phyloP scores from a whole-genome alignment of 495 filamentous ascomycete genomes.

The Schizothecium vesticola region DNA sequence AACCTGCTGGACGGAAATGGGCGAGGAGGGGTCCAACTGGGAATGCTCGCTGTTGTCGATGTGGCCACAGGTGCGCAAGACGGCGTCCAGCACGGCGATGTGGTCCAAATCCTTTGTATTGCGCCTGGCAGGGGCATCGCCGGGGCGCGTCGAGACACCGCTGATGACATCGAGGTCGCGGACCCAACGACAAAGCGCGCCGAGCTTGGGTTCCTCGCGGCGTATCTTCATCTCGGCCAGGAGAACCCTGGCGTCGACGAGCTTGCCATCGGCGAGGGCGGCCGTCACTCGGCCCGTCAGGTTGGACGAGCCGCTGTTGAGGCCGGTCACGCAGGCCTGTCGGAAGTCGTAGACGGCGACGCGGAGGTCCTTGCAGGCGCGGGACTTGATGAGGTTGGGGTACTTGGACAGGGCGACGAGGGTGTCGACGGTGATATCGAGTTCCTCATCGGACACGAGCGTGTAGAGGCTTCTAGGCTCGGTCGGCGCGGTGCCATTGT shows the following conservation, averaged over 20 bases:
- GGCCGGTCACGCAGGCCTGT: slow-evolving; percentile 39
- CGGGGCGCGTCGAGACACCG: slow-evolving; percentile 27
- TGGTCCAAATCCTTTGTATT: slow-evolving; percentile 26
- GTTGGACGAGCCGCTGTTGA: slow-evolving; percentile 30
- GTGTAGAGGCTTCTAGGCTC: slow-evolving; percentile 31
- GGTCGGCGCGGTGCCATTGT: not conserved
- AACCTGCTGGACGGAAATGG: slow-evolving; percentile 28
- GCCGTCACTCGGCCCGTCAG: slow-evolving; percentile 39
- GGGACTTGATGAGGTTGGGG: slow-evolving; percentile 40
- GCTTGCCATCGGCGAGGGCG: slow-evolving; percentile 40
- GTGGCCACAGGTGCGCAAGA: slow-evolving; percentile 37
- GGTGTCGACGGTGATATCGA: slow-evolving; percentile 43
- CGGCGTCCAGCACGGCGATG: slow-evolving; percentile 37
- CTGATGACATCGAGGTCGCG: slow-evolving; percentile 45
- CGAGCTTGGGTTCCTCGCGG: slow-evolving; percentile 38
- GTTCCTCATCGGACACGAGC: slow-evolving; percentile 38
- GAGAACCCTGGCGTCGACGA: slow-evolving; percentile 36
- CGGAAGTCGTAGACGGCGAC: slow-evolving; percentile 44
- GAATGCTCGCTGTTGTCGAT: slow-evolving; percentile 28
- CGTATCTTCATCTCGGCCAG: slow-evolving; percentile 45
- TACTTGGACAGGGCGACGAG: slow-evolving; percentile 35
- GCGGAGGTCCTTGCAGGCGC: slow-evolving; percentile 41
- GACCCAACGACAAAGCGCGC: slow-evolving; percentile 46
- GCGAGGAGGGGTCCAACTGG: slow-evolving; percentile 9
- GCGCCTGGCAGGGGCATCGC: slow-evolving; percentile 3